These are phyloP conservation scores for Naematelia encephala DNA, from an alignment of 768 basidiomycete genomes.

Conservation along the genomic window DNA sequence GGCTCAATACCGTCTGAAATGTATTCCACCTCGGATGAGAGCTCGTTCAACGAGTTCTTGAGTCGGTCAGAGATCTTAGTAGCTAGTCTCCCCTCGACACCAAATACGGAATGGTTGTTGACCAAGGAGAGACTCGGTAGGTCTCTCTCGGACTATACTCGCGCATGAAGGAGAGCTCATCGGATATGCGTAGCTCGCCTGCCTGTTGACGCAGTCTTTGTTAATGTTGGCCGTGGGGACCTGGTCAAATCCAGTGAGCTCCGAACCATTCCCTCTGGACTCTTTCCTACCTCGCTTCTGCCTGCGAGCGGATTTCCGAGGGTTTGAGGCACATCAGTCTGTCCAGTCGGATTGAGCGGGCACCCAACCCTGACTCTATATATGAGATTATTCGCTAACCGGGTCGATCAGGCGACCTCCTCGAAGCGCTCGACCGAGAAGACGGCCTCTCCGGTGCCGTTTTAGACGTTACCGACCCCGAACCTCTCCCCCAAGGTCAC, in stretches of 20 bases:
- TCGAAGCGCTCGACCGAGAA: slow-evolving; percentile 20
- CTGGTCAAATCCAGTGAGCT: slow-evolving; percentile 46
- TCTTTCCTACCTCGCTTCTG: too few species aligned
- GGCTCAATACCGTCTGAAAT: slow-evolving; percentile 33
- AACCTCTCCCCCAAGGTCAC: slow-evolving; percentile 27
- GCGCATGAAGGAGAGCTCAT: not conserved
- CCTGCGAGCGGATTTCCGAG: too few species aligned
- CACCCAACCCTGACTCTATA: too few species aligned
- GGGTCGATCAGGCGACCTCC: slow-evolving; percentile 34
- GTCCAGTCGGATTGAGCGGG: too few species aligned
- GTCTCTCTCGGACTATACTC: too few species aligned
- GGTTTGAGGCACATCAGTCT: too few species aligned
- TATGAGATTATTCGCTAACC: too few species aligned
- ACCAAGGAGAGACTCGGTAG: slow-evolving; percentile 31
- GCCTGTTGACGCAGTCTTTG: slow-evolving; percentile 45
- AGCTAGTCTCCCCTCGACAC: slow-evolving; percentile 43
- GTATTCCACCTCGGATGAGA: slow-evolving; percentile 32
- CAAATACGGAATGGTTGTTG: slow-evolving; percentile 32
- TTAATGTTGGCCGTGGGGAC: slow-evolving; percentile 51
- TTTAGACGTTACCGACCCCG: slow-evolving; percentile 51
- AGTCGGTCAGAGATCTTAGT: slow-evolving; percentile 34
- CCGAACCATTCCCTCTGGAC: too few species aligned
- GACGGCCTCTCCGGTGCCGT: slow-evolving; percentile 35
- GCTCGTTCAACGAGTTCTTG: slow-evolving; percentile 34
- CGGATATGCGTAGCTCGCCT: slow-evolving; percentile 24